Evolutionary conservation across 352 stramenopile species (phyloP), one percentile per base, ranked within the genome.

Genomic region (Phytophthora tubulina): DNA sequence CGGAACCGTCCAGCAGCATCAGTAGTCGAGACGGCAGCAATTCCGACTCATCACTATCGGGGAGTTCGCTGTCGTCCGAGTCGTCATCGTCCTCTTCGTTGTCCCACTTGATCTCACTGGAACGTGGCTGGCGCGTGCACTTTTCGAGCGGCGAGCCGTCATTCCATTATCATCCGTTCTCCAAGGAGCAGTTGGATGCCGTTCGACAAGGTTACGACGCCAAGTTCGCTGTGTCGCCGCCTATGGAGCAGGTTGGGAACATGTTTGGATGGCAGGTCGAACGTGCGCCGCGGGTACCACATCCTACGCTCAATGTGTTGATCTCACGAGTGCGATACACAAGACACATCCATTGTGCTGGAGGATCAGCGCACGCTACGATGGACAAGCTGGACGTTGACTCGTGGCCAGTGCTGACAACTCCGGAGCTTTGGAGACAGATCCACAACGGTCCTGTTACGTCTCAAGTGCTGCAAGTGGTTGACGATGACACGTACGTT

Each of bases 181-280:
- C 67, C 13, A 73, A 72, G 41, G 44, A 75, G 41, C 70, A 82
- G 17, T 55, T 76, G 38, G 63, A 78, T 42, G 44, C 59, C 15
- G 67, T 78, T 51, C 63, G 66, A 50, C 44, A 72, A 51, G 54
- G 64, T 50, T 84, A 84, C 50, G 77, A 79, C 51, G 55, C 59
- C 10, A 67, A 69, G 33, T 79, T 79, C 15, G 36, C 67, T 0
- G 58, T 63, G 0, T 42, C 50, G 50, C 63, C 73, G 21, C n/a
- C 27, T 39, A 66, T 78, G 42, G 45, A 65, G n/a, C 6, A 42
- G 0, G 55, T 77, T 0, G 75, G 70, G 10, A 61, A 15, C 30
- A 68, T 84, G 67, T 61, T 84, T 17, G 77, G 77, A 2, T 84
- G 77, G 77, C 58, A 74, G 13, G 68, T 82, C 1, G 63, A 81